Conservation (phyloP, 108 stramenopile genomes). For the Epithemia pelagica region DNA sequence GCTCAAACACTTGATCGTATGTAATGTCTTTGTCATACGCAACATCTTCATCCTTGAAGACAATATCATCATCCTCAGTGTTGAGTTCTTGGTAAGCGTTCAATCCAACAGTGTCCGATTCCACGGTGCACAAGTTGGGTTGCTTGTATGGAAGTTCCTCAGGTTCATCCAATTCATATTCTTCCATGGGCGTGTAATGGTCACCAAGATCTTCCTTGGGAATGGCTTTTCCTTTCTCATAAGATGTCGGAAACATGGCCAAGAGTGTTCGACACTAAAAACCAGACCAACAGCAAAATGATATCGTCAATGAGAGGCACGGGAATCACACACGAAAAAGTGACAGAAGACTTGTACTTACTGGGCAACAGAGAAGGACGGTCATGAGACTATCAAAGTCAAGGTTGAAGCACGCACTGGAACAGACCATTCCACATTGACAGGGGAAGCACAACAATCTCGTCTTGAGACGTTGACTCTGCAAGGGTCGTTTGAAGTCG, state of each 20-base stretch:
- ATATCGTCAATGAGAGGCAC: too few relatives aligned
- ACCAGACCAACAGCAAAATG: not conserved
- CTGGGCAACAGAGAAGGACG: slow-evolving; percentile 11
- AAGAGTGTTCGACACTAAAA: slow-evolving; percentile 12
- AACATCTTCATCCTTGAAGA: not conserved
- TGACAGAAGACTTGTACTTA: slow-evolving; percentile 4
- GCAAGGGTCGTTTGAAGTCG: not conserved
- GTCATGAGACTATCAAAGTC: not conserved
- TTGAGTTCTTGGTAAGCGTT: too few relatives aligned
- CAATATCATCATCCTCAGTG: not conserved
- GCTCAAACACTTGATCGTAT: slow-evolving; percentile 12
- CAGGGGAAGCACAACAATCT: slow-evolving; percentile 7
- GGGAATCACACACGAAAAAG: not conserved
- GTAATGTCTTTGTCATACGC: slow-evolving; percentile 5
- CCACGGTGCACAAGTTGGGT: too few relatives aligned
- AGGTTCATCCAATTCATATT: not conserved
- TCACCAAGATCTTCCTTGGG: not conserved
- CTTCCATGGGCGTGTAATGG: not conserved
- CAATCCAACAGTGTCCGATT: too few relatives aligned
- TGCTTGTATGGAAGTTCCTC: not conserved
- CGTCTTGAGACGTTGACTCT: not conserved
- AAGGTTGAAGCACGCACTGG: not conserved
- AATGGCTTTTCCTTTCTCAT: not conserved
- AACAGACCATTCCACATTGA: not conserved
- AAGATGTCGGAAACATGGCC: slow-evolving; percentile 1